phyloP scores from a whole-genome alignment of 805 yeast genomes.

The Metschnikowia anglica region DNA sequence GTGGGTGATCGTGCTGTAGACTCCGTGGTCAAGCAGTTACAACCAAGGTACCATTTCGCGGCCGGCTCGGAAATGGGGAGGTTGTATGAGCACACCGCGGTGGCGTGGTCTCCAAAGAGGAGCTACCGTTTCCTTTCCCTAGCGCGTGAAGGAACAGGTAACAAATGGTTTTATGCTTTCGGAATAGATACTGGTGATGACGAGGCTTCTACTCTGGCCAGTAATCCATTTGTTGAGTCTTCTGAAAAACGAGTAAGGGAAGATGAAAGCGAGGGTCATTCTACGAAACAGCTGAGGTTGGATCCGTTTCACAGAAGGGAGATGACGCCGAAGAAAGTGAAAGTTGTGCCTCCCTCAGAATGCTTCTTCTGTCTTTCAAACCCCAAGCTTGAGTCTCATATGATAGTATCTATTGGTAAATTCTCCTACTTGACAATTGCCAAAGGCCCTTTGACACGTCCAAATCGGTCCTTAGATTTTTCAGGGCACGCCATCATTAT shows the following conservation, averaged over 20 bases:
- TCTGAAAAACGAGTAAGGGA: constrained; percentile 6
- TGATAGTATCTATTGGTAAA: constrained; percentile 74
- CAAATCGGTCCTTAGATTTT: constrained; percentile 48
- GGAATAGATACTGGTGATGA: constrained; percentile 26
- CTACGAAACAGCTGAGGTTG: not conserved
- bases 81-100: constrained; percentile 56
- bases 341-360: constrained; percentile 52
- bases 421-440: constrained; percentile 71
- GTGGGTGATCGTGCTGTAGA: constrained; percentile 49
- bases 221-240: constrained; percentile 25
- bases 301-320: not conserved
- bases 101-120: constrained; percentile 50
- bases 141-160: constrained; percentile 54
- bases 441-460: constrained; percentile 76
- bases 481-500: constrained; percentile 82
- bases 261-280: not conserved
- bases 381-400: constrained; percentile 72
- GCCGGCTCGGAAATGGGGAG: constrained; percentile 50
- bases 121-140: constrained; percentile 66
- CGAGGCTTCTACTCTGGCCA: constrained; percentile 13
- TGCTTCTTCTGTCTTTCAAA: constrained; percentile 87
- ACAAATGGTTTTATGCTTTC: constrained; percentile 77
- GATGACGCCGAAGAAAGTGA: constrained; percentile 9
- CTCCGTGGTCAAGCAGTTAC: constrained; percentile 38
- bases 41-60: constrained; percentile 70